These are phyloP conservation scores for Lachnellula hyalina DNA, from an alignment of 2,329 filamentous ascomycete genomes.

Conservation along the genomic window DNA sequence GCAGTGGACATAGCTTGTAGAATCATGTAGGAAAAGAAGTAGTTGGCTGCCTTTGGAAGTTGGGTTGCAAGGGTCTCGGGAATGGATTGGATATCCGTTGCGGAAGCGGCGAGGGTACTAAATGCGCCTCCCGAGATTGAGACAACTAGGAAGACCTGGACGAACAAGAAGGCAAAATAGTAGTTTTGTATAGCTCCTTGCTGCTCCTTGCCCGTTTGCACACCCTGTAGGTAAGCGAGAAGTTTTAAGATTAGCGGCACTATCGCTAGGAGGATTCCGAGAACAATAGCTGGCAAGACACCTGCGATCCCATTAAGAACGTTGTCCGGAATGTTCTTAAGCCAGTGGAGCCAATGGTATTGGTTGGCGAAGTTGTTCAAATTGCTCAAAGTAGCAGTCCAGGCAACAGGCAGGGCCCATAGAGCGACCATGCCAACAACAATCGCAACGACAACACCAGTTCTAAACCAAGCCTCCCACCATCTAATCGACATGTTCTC, in stretches of 20 bases:
- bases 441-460: constrained; percentile 56
- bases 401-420: constrained; percentile 87
- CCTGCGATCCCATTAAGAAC: constrained; percentile 66
- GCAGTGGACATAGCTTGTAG: constrained; percentile 88
- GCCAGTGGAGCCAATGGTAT: constrained; percentile 65
- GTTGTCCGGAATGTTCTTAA: constrained; percentile 60
- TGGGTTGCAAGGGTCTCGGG: constrained; percentile 69
- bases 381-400: constrained; percentile 78
- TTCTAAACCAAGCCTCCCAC: constrained; percentile 74
- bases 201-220: constrained; percentile 74
- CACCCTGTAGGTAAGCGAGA: constrained; percentile 68
- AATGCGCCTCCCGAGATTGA: constrained; percentile 75
- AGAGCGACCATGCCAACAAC: constrained; percentile 75
- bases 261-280: constrained; percentile 73
- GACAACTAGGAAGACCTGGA: constrained; percentile 91
- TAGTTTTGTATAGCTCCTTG: constrained; percentile 83
- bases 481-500: constrained; percentile 94
- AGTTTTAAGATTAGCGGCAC: constrained; percentile 74
- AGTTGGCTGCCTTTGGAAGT: constrained; percentile 82
- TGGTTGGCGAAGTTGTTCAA: constrained; percentile 62
- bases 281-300: constrained; percentile 73
- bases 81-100: constrained; percentile 52
- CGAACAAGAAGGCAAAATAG: constrained; percentile 91
- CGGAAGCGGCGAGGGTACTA: constrained; percentile 46
- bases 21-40: constrained; percentile 98